Percentiles rank a stretch among this genome's conserved stretches.
These are phyloP conservation scores for Hordeum marinum DNA, from an alignment of 176 grass and related monocot species.

Conservation along the genomic window DNA sequence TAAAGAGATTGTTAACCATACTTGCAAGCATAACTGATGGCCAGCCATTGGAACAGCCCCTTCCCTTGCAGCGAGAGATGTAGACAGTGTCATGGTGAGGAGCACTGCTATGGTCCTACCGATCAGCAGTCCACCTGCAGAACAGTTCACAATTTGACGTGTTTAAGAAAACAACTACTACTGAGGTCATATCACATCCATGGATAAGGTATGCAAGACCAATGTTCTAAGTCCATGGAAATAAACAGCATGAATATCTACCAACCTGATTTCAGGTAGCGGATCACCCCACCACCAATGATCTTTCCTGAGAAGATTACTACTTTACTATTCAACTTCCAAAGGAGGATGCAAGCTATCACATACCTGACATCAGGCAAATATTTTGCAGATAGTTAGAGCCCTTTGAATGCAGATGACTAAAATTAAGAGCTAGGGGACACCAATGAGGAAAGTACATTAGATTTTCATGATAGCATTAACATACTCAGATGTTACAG, in stretches of 20 bases:
- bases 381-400: conserved; percentile 12
- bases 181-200: background rate
- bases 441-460: conserved; percentile 11
- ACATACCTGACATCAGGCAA: conserved; percentile 63
- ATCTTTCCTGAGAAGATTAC: conserved; percentile 57
- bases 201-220: background rate
- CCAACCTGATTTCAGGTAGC: conserved; percentile 88
- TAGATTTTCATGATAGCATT: conserved; percentile 28
- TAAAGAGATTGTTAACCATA: conserved; percentile 85
- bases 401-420: background rate
- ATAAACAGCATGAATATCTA: conserved; percentile 12
- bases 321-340: conserved; percentile 83
- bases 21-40: conserved; percentile 87
- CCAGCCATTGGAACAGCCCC: conserved; percentile 84
- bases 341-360: conserved; percentile 69
- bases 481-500: conserved; percentile 89
- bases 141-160: background rate
- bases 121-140: conserved; percentile 70
- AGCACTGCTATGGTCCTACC: conserved; percentile 76
- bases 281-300: conserved; percentile 36
- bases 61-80: conserved; percentile 74
- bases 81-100: conserved; percentile 67
- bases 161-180: background rate
- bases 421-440: background rate
- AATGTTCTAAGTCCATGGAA: background rate